Conservation (phyloP, 371 early-diverging fungal genomes). For the Zychaea mexicana region DNA sequence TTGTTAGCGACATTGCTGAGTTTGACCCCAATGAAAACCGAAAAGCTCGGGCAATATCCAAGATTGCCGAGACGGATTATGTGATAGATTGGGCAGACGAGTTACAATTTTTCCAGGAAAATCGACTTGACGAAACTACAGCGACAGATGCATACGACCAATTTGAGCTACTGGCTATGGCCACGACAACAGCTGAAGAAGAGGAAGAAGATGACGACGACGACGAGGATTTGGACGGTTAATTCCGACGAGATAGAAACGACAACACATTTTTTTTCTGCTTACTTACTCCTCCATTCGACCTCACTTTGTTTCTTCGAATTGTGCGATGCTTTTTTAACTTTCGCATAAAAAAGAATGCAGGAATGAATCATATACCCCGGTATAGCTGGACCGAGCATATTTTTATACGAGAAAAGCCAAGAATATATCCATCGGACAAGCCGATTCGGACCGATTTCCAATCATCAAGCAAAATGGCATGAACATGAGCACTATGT, state of each 20-base stretch:
- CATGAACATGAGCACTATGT: background rate
- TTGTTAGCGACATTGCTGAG: conserved; percentile 7
- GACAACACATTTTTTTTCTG: too few species aligned
- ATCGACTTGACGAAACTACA: conserved; percentile 8
- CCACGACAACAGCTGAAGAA: background rate
- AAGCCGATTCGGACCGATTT: conserved; percentile 8
- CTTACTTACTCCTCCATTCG: too few species aligned
- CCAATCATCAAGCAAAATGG: background rate
- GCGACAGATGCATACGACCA: conserved; percentile 24
- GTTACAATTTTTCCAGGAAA: conserved; percentile 17
- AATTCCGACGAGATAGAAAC: background rate
- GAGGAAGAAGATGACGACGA: background rate
- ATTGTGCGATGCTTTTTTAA: too few species aligned
- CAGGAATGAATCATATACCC: too few species aligned
- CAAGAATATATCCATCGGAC: background rate
- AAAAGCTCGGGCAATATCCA: conserved; percentile 11
- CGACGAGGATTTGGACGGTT: background rate
- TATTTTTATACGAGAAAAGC: too few species aligned
- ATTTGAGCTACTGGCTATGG: conserved; percentile 31
- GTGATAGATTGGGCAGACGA: conserved; percentile 27
- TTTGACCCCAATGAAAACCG: conserved; percentile 9
- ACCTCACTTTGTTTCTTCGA: too few species aligned
- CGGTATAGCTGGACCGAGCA: background rate
- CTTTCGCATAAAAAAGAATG: too few species aligned
- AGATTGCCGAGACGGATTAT: conserved; percentile 5